Conservation (phyloP, 2,329 filamentous ascomycete genomes). For the Canariomyces notabilis region DNA sequence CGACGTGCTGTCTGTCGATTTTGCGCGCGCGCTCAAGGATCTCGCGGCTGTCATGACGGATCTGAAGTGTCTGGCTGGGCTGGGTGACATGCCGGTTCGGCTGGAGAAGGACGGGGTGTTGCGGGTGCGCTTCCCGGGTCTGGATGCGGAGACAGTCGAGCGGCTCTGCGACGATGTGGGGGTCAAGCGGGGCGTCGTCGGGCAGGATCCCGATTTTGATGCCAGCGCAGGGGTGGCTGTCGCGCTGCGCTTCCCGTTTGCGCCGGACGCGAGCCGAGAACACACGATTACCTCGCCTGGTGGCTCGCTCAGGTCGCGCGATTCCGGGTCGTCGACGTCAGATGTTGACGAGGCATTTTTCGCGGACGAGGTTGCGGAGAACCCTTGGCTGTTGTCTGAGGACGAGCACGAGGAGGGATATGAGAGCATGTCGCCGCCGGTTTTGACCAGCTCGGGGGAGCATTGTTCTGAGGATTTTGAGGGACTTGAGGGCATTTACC, state of each 20-base stretch:
- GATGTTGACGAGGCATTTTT: slow-evolving; percentile 37
- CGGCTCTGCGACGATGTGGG: slow-evolving; percentile 79
- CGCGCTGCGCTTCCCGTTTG: slow-evolving; percentile 81
- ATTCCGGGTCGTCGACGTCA: slow-evolving; percentile 31
- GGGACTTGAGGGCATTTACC: slow-evolving; percentile 53
- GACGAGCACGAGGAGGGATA: slow-evolving; percentile 42
- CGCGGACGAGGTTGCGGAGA: slow-evolving; percentile 38
- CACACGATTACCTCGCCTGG: slow-evolving; percentile 42
- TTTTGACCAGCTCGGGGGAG: slow-evolving; percentile 37
- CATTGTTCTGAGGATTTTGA: slow-evolving; percentile 47
- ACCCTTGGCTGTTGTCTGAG: slow-evolving; percentile 40
- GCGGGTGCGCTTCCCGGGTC: slow-evolving; percentile 84
- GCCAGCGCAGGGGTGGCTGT: slow-evolving; percentile 61
- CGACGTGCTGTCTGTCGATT: slow-evolving; percentile 80
- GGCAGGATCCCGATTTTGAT: slow-evolving; percentile 73
- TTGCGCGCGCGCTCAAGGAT: slow-evolving; percentile 80
- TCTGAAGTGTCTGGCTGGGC: slow-evolving; percentile 65
- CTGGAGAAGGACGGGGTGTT: slow-evolving; percentile 64
- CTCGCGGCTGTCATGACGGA: slow-evolving; percentile 75
- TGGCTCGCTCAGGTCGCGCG: slow-evolving; percentile 42
- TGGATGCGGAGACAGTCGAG: slow-evolving; percentile 78
- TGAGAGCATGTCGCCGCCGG: slow-evolving; percentile 44
- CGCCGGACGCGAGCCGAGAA: slow-evolving; percentile 47
- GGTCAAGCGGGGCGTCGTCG: slow-evolving; percentile 72
- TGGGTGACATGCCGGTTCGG: slow-evolving; percentile 80